phyloP scores from a whole-genome alignment of 805 yeast genomes.

The Pichia nanzhaoensis region DNA sequence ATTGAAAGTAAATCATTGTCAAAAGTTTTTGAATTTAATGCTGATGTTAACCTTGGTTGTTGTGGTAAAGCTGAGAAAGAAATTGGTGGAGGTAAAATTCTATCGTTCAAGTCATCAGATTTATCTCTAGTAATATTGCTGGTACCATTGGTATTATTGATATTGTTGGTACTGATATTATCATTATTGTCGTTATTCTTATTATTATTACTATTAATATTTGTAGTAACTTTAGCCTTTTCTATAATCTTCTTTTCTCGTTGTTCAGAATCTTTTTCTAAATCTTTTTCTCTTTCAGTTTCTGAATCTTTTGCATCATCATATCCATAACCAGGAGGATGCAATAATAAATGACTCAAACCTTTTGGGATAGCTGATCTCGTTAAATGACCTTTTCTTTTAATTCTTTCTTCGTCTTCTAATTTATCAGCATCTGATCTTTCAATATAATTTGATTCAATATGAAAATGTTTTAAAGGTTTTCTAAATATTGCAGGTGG shows the following conservation, averaged over 20 bases:
- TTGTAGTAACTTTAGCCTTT: too few relatives aligned
- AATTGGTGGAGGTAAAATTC: conserved; percentile 14
- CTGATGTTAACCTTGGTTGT: conserved; percentile 10
- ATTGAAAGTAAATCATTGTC: conserved; percentile 7
- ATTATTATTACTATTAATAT: too few relatives aligned
- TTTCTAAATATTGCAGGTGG: conserved; percentile 54
- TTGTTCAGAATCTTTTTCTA: background rate
- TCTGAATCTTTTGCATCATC: background rate
- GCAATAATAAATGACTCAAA: conserved; percentile 42
- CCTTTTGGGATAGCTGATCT: conserved; percentile 49
- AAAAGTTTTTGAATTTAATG: conserved; percentile 8
- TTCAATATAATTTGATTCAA: conserved; percentile 28
- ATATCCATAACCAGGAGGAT: conserved; percentile 11
- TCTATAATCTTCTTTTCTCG: too few relatives aligned
- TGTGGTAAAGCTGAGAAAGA: conserved; percentile 10
- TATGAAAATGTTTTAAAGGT: conserved; percentile 32
- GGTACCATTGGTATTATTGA: too few relatives aligned
- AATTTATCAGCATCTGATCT: conserved; percentile 31
- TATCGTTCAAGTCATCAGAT: conserved; percentile 2
- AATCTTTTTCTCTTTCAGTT: conserved; percentile 2
- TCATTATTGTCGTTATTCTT: too few relatives aligned
- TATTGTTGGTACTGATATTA: too few relatives aligned
- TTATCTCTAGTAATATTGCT: background rate
- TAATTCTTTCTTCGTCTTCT: conserved; percentile 43
- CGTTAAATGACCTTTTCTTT: conserved; percentile 45